Base-by-base conservation (phyloP, 371 early-diverging fungal genomes). In the Mucor indicus region DNA sequence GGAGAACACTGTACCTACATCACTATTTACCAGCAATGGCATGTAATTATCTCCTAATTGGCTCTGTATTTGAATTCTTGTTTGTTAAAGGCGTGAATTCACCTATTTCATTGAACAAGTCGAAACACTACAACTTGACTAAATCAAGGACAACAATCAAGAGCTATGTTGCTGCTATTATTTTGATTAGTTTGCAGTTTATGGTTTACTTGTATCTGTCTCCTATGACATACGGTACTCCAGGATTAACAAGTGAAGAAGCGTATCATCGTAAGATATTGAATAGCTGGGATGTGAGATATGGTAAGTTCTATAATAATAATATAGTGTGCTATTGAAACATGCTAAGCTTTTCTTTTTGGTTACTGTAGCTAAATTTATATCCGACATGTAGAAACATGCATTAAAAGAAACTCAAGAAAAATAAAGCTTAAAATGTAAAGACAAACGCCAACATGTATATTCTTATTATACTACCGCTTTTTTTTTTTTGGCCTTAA, bases 21-120 rank as follows among this genome's bases (percentile, higher is more conserved):
- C 99, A 99, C 70, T 99, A 98, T 63, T 73, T 98, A 24, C 98
- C 98, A 0, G 89, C 93, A 7, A 79, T 89, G 1, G 78, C 90
- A 27, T 79, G 89, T 60, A 80, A 83, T 35, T 92, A 95, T 63
- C 78, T 94, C 56, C 54, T 89, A 6, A 33, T 86, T 19, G 90
- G 80, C 8, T 77, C 75, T 3, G 68, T 83, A 15, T 87, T 78
- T 58, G 82, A 87, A 32, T 87, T 83, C 48, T 69, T 83, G 44
- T 82, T 80, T 59, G 53, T 83, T n/a, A 70, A 77, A 21, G 82
- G 79, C 15, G 60, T 82, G 8, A 81, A 83, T 62, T 75, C 73
- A 0, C 83, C 83, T 15, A 55, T 78, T 2, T 82, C 83, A 0
- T 63, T 69, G 8, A 59, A 35, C n/a, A 71, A 45, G 25, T 44